Evolutionary conservation across 164 flowering plant species (phyloP).

Genomic region (Berberis vulgaris): DNA sequence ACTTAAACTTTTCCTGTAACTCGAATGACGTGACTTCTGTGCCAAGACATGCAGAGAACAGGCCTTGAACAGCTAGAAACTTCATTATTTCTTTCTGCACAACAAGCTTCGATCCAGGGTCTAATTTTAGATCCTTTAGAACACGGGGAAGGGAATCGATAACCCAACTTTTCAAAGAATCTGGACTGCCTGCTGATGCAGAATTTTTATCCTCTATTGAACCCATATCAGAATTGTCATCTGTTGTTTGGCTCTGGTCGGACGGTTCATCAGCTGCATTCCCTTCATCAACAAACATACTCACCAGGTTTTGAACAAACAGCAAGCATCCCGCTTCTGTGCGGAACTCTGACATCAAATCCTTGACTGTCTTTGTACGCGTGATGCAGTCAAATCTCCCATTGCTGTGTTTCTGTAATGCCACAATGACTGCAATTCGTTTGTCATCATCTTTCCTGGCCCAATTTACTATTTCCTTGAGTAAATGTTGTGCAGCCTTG

Average conservation of each 20-base stretch:
- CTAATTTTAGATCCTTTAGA: constrained; percentile 59
- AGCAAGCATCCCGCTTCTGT: constrained; percentile 72
- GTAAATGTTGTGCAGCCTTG: constrained; percentile 71
- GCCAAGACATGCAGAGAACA: constrained; percentile 89
- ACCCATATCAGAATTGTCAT: constrained; percentile 83
- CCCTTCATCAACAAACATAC: constrained; percentile 81
- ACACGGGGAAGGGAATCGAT: constrained; percentile 69
- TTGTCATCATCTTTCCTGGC: constrained; percentile 54
- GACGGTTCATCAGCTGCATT: constrained; percentile 71
- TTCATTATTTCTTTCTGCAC: constrained; percentile 80
- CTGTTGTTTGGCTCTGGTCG: constrained; percentile 92
- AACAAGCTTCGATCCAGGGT: constrained; percentile 47
- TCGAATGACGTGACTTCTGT: constrained; percentile 94
- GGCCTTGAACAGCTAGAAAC: constrained; percentile 87
- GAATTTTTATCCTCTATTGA: constrained; percentile 68
- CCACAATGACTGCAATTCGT: constrained; percentile 65
- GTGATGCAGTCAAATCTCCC: constrained; percentile 82
- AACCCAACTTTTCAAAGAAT: constrained; percentile 72
- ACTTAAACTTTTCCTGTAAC: constrained; percentile 76
- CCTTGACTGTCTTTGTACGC: constrained; percentile 58
- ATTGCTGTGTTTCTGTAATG: constrained; percentile 74
- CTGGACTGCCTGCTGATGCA: constrained; percentile 31
- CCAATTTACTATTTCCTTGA: constrained; percentile 53
- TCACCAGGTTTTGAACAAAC: constrained; percentile 59
- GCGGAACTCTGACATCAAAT: constrained; percentile 52